Percentiles rank a stretch among this genome's conserved stretches.
phyloP scores from a whole-genome alignment of 306 rosid species.

The Aeschynomene evenia region DNA sequence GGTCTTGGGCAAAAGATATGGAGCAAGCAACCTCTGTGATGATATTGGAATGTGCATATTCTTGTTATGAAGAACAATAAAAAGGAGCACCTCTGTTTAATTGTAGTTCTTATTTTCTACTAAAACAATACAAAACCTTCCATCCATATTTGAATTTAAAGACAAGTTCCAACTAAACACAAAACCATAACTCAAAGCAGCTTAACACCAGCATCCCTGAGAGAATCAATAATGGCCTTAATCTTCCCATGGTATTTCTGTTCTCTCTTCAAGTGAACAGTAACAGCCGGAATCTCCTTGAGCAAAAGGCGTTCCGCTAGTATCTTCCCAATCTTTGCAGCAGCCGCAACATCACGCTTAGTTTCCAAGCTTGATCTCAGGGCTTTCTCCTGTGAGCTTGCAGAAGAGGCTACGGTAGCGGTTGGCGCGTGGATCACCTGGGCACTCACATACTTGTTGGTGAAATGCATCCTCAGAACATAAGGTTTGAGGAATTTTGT shows the following conservation, averaged over 20 bases:
- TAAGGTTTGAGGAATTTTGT: slow-evolving; percentile 75
- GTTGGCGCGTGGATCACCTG: slow-evolving; percentile 83
- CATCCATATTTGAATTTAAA: neutral
- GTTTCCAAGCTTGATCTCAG: slow-evolving; percentile 63
- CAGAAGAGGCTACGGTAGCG: slow-evolving; percentile 79
- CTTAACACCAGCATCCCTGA: slow-evolving; percentile 70
- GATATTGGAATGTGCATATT: neutral
- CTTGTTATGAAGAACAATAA: neutral
- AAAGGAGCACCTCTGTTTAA: neutral
- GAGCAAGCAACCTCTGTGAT: neutral
- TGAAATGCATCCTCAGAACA: slow-evolving; percentile 83
- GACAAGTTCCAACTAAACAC: slow-evolving; percentile 28
- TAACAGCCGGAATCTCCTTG: slow-evolving; percentile 73
- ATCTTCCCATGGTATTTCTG: slow-evolving; percentile 94
- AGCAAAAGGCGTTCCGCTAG: slow-evolving; percentile 75
- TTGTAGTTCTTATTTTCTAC: slow-evolving; percentile 12
- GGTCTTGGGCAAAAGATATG: neutral
- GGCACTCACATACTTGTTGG: slow-evolving; percentile 74
- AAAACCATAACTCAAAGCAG: slow-evolving; percentile 46
- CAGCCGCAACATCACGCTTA: slow-evolving; percentile 81
- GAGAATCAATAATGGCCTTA: slow-evolving; percentile 76
- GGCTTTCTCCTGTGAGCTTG: slow-evolving; percentile 81
- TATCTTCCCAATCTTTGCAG: slow-evolving; percentile 80
- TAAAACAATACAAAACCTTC: slow-evolving; percentile 7
- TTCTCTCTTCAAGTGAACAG: slow-evolving; percentile 81